Base-by-base conservation (phyloP, 331 rosid genomes). In the Rhamnella rubrinervis region DNA sequence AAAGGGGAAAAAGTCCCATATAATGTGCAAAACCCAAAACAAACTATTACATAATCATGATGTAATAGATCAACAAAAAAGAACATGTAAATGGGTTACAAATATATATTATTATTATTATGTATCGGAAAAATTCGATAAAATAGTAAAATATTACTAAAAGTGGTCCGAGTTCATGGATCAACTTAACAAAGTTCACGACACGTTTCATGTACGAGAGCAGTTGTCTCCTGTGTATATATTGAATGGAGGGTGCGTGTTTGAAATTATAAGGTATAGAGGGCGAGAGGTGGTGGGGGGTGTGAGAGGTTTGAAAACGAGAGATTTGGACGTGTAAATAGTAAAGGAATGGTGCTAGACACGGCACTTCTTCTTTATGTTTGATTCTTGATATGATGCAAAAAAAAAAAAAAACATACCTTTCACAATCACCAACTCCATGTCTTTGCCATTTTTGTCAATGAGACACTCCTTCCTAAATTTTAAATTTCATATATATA, bases 301-400 rank as follows among this genome's bases (percentile, higher is more conserved):
- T 4, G 35, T 55, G 5, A 10, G 15, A 60, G 38, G 72, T 59
- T 75, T 61, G 74, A 75, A 61, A 75, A 44, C 5, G 79, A 75
- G 53, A 11, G 74, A 39, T 71, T 21, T 55, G 15, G 67, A 63
- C 67, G 1, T 50, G 1, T 49, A 49, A 31, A 13, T 20, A 11
- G 35, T 31, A 31, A 31, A 31, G 41, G 16, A 40, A 59, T 55
- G 37, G 77, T 65, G 59, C 66, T 23, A 76, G 67, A 76, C 81
- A 76, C 76, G 81, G 76, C 68, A 63, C 63, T 76, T 38, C 57
- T 70, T 58, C 57, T 70, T 58, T 66, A 68, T 64, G 71, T 57
- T 58, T 18, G 65, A 70, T 68, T 53, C 52, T 75, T 68, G 49
- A 55, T 17, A 66, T 47, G 25, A 63, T 76, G 51, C 49, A 39